Percentiles rank a stretch among this genome's conserved stretches.
Evolutionary conservation across 2,329 filamentous ascomycete species (phyloP).

Genomic region (Colletotrichum australisinense): DNA sequence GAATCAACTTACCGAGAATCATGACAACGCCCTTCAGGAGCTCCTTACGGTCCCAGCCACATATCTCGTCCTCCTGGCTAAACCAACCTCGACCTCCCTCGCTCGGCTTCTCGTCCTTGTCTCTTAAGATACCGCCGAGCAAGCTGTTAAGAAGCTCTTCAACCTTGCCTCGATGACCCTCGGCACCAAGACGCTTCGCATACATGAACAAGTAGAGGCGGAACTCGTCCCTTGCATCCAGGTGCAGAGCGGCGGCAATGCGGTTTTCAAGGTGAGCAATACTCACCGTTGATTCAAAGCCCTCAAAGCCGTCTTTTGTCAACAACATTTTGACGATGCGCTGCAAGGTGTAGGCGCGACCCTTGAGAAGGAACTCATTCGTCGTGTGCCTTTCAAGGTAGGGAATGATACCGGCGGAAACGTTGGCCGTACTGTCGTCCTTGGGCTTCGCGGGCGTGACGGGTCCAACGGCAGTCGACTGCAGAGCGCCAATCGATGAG

Average conservation of each 20-base stretch:
- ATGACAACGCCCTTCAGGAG: constrained; percentile 91
- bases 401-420: constrained; percentile 93
- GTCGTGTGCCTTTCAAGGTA: constrained; percentile 95
- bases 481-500: constrained; percentile 84
- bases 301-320: constrained; percentile 90
- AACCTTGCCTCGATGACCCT: constrained; percentile 87
- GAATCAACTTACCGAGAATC: constrained; percentile 79
- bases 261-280: constrained; percentile 96
- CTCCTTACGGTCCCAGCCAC: constrained; percentile 91
- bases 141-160: constrained; percentile 90
- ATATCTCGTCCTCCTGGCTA: constrained; percentile 77
- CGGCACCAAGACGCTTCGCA: constrained; percentile 91
- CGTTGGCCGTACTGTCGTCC: constrained; percentile 63
- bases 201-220: constrained; percentile 98
- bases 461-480: constrained; percentile 75
- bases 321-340: constrained; percentile 90
- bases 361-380: constrained; percentile 89
- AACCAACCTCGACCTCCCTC: constrained; percentile 70
- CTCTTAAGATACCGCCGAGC: constrained; percentile 76
- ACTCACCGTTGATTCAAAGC: constrained; percentile 89
- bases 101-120: constrained; percentile 61
- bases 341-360: constrained; percentile 90
- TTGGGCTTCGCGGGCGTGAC: constrained; percentile 58
- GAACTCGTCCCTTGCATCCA: constrained; percentile 92
- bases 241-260: constrained; percentile 85